These are phyloP conservation scores for Globisporangium irregulare DNA, from an alignment of 352 stramenopile genomes.

Conservation along the genomic window DNA sequence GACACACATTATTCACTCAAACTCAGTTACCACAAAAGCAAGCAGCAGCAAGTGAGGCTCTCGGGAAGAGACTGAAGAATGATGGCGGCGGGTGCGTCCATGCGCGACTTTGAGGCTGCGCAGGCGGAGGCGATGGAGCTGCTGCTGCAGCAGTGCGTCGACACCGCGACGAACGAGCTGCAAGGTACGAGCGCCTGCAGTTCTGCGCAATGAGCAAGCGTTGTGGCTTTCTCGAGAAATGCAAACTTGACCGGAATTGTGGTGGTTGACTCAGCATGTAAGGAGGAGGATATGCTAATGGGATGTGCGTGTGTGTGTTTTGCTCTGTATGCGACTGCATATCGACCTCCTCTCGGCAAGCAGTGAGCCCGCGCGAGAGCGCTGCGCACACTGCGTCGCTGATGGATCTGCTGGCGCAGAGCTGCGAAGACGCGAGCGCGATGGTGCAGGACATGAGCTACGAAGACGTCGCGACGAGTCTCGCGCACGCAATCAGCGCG, in stretches of 20 bases:
- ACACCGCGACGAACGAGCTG: conserved; percentile 9
- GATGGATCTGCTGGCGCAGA: conserved; percentile 63
- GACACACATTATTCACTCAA: neutral
- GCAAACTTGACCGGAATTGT: neutral
- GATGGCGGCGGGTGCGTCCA: conserved; percentile 7
- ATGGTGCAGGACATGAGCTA: conserved; percentile 45
- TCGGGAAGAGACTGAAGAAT: neutral
- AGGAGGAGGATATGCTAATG: neutral
- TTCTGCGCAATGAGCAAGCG: neutral
- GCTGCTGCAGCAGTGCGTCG: conserved; percentile 51
- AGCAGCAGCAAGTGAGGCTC: neutral
- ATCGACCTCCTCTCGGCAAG: neutral
- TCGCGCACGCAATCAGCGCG: conserved; percentile 51
- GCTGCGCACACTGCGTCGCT: conserved; percentile 40
- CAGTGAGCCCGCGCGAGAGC: conserved; percentile 4
- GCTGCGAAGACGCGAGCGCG: conserved; percentile 59
- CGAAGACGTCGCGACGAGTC: conserved; percentile 47
- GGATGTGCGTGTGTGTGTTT: neutral
- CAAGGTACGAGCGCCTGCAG: neutral
- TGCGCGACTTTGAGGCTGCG: conserved; percentile 40
- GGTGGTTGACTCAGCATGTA: neutral
- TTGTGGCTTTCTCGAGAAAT: neutral
- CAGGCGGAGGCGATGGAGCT: conserved; percentile 57
- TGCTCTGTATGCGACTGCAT: neutral
- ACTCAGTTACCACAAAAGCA: neutral